Conservation (phyloP, 2,329 filamentous ascomycete genomes). For the Rasamsonia emersonii region DNA sequence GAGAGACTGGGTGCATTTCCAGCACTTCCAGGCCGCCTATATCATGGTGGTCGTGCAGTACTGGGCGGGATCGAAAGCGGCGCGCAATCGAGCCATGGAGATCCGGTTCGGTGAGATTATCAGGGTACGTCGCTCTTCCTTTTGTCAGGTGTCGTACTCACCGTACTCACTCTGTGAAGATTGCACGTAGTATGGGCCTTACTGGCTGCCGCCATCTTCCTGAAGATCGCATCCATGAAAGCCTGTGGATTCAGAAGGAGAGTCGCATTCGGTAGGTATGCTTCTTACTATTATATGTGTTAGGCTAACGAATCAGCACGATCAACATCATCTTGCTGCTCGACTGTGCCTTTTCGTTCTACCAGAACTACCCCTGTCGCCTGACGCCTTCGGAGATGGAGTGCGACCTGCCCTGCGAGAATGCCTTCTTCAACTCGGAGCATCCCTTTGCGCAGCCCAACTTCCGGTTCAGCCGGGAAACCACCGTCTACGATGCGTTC, state of each 20-base stretch:
- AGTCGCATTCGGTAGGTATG: slow-evolving; percentile 31
- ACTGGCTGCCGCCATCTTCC: slow-evolving; percentile 28
- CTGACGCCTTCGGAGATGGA: slow-evolving; percentile 32
- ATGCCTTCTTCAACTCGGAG: slow-evolving; percentile 29
- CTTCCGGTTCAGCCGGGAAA: slow-evolving; percentile 28
- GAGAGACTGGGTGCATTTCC: slow-evolving; percentile 28
- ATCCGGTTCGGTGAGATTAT: slow-evolving; percentile 35
- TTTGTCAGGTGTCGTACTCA: not conserved
- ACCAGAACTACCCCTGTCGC: slow-evolving; percentile 37
- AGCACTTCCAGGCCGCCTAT: slow-evolving; percentile 36
- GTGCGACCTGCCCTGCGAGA: slow-evolving; percentile 36
- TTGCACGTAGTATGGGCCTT: slow-evolving; percentile 32
- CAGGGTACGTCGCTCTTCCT: slow-evolving; percentile 21
- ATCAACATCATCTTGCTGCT: slow-evolving; percentile 33
- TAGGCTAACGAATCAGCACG: no score
- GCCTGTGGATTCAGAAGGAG: slow-evolving; percentile 37
- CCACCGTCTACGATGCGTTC: slow-evolving; percentile 32
- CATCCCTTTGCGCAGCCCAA: slow-evolving; percentile 36
- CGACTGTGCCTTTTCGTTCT: slow-evolving; percentile 39
- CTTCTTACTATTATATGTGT: slow-evolving; percentile 2
- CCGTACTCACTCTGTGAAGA: slow-evolving; percentile 14
- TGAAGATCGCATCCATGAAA: slow-evolving; percentile 30
- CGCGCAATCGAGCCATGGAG: slow-evolving; percentile 35
- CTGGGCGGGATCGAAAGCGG: slow-evolving; percentile 32
- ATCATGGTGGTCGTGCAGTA: slow-evolving; percentile 36